Percentiles rank a stretch among this genome's conserved stretches.
phyloP scores from a whole-genome alignment of 2,329 filamentous ascomycete species.

The Knufia petricola region DNA sequence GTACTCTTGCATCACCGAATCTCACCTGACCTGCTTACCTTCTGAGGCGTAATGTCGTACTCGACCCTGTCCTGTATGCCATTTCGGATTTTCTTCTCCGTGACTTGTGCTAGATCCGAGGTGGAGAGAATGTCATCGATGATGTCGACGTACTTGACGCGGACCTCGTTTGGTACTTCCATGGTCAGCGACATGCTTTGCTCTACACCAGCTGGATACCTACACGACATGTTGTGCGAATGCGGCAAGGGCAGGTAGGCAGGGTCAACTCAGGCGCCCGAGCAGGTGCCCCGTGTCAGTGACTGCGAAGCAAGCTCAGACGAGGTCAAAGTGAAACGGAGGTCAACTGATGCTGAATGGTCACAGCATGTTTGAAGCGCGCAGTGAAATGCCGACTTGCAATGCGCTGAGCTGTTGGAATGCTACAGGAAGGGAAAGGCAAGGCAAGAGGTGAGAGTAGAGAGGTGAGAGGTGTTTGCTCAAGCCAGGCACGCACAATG shows the following conservation, averaged over 20 bases:
- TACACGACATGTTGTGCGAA: neutral
- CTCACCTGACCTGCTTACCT: conserved; percentile 36
- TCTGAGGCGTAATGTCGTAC: conserved; percentile 53
- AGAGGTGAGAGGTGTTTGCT: neutral
- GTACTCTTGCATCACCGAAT: neutral
- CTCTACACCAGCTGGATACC: neutral
- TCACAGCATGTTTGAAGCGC: neutral
- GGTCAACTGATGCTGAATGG: neutral
- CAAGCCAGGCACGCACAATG: neutral
- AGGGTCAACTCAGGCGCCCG: too few relatives aligned
- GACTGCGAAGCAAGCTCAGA: neutral
- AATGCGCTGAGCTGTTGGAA: neutral
- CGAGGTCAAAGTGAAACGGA: neutral
- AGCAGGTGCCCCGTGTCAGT: too few relatives aligned
- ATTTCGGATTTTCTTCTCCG: conserved; percentile 56
- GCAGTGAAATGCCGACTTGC: neutral
- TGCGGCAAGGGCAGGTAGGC: too few relatives aligned
- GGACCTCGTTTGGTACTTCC: conserved; percentile 40
- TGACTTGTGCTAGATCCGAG: conserved; percentile 55
- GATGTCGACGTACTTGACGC: conserved; percentile 45
- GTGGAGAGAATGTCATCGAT: conserved; percentile 53
- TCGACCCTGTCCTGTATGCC: conserved; percentile 51
- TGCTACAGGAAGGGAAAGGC: too few relatives aligned
- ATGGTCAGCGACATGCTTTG: conserved; percentile 9
- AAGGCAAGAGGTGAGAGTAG: too few relatives aligned